Conservation (phyloP, 2,329 filamentous ascomycete genomes). For the Curvularia hawaiiensis region DNA sequence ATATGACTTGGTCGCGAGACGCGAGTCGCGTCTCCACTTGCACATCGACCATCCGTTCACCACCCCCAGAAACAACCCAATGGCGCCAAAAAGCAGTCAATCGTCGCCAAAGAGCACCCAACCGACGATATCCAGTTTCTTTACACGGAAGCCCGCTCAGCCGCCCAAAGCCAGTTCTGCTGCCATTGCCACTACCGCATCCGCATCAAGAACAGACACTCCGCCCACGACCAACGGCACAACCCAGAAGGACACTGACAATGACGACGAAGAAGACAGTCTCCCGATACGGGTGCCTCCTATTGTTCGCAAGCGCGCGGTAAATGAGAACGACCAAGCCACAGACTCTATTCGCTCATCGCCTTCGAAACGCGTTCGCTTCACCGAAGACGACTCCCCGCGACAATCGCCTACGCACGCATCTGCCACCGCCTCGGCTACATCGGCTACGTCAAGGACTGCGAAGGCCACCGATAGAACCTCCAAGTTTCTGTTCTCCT, state of each 20-base stretch:
- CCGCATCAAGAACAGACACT: conserved; percentile 21
- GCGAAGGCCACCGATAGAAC: conserved; percentile 55
- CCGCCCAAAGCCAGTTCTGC: conserved; percentile 33
- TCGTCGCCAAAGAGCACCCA: conserved; percentile 66
- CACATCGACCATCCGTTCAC: conserved; percentile 14
- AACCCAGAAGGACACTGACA: conserved; percentile 3
- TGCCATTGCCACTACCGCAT: conserved; percentile 11
- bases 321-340: conserved; percentile 48
- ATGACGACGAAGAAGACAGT: conserved; percentile 20
- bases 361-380: conserved; percentile 48
- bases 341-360: conserved; percentile 30
- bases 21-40: conserved; percentile 20
- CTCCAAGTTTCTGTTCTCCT: conserved; percentile 64
- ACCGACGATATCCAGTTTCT: conserved; percentile 85
- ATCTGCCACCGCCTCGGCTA: conserved; percentile 32
- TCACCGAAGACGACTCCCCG: conserved; percentile 25
- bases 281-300: conserved; percentile 17
- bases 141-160: conserved; percentile 57
- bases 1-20: conserved; percentile 16
- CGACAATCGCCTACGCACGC: conserved; percentile 31
- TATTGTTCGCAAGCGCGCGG: conserved; percentile 32
- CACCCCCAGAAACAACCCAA: conserved; percentile 24
- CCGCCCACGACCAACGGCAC: conserved; percentile 26
- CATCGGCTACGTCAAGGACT: conserved; percentile 37
- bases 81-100: conserved; percentile 46